phyloP scores from a whole-genome alignment of 768 basidiomycete genomes.

The Paxillus involutus region DNA sequence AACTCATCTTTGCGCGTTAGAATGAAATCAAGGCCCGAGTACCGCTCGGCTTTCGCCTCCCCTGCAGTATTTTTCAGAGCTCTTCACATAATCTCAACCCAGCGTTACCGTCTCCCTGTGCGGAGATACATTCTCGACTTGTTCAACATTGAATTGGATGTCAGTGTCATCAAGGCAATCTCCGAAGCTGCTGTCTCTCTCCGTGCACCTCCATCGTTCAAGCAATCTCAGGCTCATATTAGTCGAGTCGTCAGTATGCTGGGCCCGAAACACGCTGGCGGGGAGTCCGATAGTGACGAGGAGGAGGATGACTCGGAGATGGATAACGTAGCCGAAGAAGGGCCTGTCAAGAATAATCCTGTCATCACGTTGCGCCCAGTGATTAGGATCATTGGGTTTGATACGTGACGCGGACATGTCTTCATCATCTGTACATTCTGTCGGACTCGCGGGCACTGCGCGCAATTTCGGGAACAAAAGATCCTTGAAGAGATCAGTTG shows the following conservation, averaged over 20 bases:
- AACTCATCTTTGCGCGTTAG: slow-evolving; percentile 35
- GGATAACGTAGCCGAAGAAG: slow-evolving; percentile 42
- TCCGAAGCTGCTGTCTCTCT: slow-evolving; percentile 51
- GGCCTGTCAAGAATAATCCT: slow-evolving; percentile 45
- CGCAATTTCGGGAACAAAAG: background rate
- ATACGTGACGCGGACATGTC: slow-evolving; percentile 14
- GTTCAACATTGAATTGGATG: slow-evolving; percentile 80
- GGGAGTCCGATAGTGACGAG: slow-evolving; percentile 61
- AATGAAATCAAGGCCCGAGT: slow-evolving; percentile 78
- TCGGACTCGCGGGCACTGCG: background rate
- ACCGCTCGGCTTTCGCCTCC: slow-evolving; percentile 73
- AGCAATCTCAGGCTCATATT: slow-evolving; percentile 42
- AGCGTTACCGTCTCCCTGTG: slow-evolving; percentile 89
- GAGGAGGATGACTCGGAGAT: slow-evolving; percentile 50
- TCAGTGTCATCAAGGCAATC: slow-evolving; percentile 55
- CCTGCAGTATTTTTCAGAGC: slow-evolving; percentile 81
- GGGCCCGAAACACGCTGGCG: slow-evolving; percentile 49
- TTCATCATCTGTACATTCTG: background rate
- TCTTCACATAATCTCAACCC: slow-evolving; percentile 83
- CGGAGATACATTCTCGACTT: slow-evolving; percentile 91
- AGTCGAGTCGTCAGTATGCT: slow-evolving; percentile 61
- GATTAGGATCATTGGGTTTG: slow-evolving; percentile 60
- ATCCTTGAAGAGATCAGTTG: background rate
- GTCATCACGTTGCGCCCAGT: slow-evolving; percentile 58
- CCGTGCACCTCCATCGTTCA: slow-evolving; percentile 45